These are phyloP conservation scores for Amylocarpus encephaloides DNA, from an alignment of 2,329 filamentous ascomycete species.

Conservation along the genomic window DNA sequence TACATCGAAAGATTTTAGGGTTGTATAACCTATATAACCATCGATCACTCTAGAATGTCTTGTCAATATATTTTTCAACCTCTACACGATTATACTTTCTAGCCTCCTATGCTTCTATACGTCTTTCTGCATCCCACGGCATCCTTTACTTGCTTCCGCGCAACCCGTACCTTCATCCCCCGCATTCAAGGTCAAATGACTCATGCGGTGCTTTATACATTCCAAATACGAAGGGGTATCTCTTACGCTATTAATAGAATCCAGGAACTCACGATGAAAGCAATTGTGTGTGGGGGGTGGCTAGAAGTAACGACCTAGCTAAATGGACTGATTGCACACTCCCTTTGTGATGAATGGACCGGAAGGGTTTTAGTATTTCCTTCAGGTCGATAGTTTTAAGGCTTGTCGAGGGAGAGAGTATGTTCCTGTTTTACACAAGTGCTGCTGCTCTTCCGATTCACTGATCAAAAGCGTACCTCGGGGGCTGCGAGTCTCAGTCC, in stretches of 20 bases:
- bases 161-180: conserved; percentile 45
- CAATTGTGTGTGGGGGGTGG: conserved; percentile 61
- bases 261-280: conserved; percentile 42
- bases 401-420: conserved; percentile 12
- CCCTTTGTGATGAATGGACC: conserved; percentile 13
- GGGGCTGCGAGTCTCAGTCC: conserved; percentile 20
- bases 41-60: background rate
- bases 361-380: conserved; percentile 19
- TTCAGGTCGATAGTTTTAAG: conserved; percentile 18
- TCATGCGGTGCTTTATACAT: conserved; percentile 49
- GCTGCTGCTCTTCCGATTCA: conserved; percentile 20
- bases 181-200: conserved; percentile 50
- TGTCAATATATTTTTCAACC: background rate
- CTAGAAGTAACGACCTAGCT: conserved; percentile 53
- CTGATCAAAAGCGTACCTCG: conserved; percentile 19
- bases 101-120: background rate
- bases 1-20: too few relatives aligned
- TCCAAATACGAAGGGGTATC: conserved; percentile 42
- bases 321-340: conserved; percentile 41
- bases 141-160: conserved; percentile 16
- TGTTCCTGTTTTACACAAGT: conserved; percentile 22
- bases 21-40: too few relatives aligned
- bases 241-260: conserved; percentile 60
- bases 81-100: background rate
- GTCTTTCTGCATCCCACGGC: background rate